phyloP scores from a whole-genome alignment of 768 basidiomycete species.

The Ramaria sp. region DNA sequence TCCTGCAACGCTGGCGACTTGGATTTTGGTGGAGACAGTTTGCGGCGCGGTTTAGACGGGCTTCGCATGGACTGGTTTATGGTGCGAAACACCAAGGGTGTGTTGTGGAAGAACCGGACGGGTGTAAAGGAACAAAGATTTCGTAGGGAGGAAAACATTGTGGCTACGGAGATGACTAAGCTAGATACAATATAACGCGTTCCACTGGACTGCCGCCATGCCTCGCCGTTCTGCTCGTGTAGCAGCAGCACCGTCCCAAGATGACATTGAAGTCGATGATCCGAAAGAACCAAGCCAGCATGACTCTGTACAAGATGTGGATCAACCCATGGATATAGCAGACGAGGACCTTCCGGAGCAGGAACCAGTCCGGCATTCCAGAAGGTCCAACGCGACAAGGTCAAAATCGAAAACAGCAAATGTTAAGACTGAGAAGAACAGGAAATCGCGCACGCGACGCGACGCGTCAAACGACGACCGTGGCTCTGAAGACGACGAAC shows the following conservation, averaged over 20 bases:
- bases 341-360: neutral
- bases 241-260: neutral
- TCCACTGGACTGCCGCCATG: neutral
- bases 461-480: conserved; percentile 10
- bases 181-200: neutral
- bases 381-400: neutral
- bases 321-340: neutral
- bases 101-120: conserved; percentile 50
- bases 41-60: conserved; percentile 31
- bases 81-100: conserved; percentile 49
- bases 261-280: conserved; percentile 2
- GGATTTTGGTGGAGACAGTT: conserved; percentile 27
- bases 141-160: conserved; percentile 6
- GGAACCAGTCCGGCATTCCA: neutral
- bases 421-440: conserved; percentile 1
- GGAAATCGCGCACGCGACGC: conserved; percentile 12
- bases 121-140: conserved; percentile 14
- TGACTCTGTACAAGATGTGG: neutral
- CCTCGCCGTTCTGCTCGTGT: neutral
- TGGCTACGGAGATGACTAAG: neutral
- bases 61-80: conserved; percentile 73
- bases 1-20: conserved; percentile 71
- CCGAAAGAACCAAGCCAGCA: neutral
- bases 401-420: neutral
- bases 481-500: neutral